These are phyloP conservation scores for Saksenaea oblongispora DNA, from an alignment of 371 early-diverging fungal species.

Conservation along the genomic window DNA sequence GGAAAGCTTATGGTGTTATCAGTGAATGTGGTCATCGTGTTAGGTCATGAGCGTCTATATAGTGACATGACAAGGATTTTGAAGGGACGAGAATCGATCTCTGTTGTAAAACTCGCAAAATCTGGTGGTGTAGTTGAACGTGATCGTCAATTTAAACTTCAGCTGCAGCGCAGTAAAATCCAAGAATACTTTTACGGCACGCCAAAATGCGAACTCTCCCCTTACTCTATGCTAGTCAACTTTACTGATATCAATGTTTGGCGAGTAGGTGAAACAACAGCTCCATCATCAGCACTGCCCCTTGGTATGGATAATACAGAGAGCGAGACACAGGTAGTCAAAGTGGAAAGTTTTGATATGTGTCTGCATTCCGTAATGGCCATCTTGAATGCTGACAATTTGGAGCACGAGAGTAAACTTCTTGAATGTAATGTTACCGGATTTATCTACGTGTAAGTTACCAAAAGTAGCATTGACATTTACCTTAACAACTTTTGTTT, in stretches of 20 bases:
- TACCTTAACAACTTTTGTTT: neutral
- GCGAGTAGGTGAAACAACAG: conserved; percentile 85
- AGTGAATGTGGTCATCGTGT: conserved; percentile 83
- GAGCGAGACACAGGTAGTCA: conserved; percentile 77
- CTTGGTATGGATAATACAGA: conserved; percentile 82
- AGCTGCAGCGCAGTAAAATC: conserved; percentile 73
- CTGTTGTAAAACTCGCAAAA: conserved; percentile 85
- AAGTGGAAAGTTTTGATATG: conserved; percentile 82
- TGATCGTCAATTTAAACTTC: conserved; percentile 69
- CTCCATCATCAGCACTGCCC: conserved; percentile 92
- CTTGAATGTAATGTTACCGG: conserved; percentile 79
- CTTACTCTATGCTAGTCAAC: conserved; percentile 80
- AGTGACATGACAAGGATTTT: conserved; percentile 74
- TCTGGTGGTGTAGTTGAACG: conserved; percentile 95
- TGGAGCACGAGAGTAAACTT: conserved; percentile 61
- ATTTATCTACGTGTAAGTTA: conserved; percentile 83
- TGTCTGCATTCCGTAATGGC: conserved; percentile 88
- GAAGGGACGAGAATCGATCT: conserved; percentile 46
- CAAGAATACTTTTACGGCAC: conserved; percentile 96
- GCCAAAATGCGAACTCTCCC: conserved; percentile 68
- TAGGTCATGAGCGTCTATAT: conserved; percentile 93
- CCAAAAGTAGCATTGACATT: neutral
- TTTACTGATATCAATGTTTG: conserved; percentile 79
- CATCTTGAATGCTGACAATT: conserved; percentile 71
- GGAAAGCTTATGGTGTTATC: neutral